Evolutionary conservation across 345 rosid species (phyloP).

Genomic region (Murraya koenigii): DNA sequence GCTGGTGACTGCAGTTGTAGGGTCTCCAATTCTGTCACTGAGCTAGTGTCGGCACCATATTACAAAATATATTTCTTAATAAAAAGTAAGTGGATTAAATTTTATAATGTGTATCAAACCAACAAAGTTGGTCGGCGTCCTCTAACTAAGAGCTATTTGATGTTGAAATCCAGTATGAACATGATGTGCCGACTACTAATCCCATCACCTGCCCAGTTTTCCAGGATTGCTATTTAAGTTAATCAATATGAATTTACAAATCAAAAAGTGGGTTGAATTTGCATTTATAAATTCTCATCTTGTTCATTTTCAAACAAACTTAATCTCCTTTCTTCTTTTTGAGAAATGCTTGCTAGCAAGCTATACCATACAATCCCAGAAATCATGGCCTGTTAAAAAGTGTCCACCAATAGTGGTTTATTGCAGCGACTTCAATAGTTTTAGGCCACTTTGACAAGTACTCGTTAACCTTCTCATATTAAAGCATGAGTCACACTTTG

Average conservation of each 20-base stretch:
- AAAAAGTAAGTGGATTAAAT: neutral
- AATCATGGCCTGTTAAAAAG: neutral
- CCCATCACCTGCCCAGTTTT: constrained; percentile 4
- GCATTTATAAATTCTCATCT: neutral
- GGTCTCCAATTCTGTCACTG: constrained; percentile 14
- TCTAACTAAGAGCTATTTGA: neutral
- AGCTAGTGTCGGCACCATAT: constrained; percentile 22
- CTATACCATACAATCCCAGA: neutral
- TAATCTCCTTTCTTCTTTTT: neutral
- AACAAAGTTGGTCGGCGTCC: constrained; percentile 12
- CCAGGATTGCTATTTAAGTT: neutral
- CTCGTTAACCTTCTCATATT: neutral
- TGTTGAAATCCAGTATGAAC: constrained; percentile 6
- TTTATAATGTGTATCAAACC: neutral
- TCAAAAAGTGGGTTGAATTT: neutral
- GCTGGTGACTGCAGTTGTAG: neutral
- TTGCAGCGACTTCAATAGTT: neutral
- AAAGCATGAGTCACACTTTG: neutral
- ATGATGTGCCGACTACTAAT: constrained; percentile 8
- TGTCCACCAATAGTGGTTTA: neutral
- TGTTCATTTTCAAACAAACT: neutral
- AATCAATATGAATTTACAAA: neutral
- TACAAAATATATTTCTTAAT: neutral
- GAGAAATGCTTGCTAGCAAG: neutral
- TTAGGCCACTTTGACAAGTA: neutral